These are phyloP conservation scores for Musa troglodytarum DNA, from an alignment of 176 grass and related monocot genomes.

Conservation along the genomic window DNA sequence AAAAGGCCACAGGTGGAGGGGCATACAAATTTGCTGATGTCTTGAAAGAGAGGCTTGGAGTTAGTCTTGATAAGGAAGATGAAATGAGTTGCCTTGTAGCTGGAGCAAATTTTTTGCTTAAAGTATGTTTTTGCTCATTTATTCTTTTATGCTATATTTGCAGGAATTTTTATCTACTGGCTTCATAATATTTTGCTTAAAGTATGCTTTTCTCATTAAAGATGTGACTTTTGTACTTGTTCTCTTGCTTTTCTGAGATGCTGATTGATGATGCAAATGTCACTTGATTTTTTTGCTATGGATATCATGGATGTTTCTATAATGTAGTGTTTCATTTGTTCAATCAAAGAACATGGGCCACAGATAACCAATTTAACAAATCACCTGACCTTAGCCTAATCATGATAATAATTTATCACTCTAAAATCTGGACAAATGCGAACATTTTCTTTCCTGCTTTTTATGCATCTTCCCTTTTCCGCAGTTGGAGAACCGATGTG, in stretches of 20 bases:
- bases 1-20: conserved; percentile 98
- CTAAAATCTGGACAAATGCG: not conserved
- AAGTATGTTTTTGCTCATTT: conserved; percentile 45
- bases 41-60: conserved; percentile 84
- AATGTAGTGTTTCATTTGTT: too few relatives aligned
- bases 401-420: not conserved
- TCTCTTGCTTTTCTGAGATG: not conserved
- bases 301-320: too few relatives aligned
- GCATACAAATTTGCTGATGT: conserved; percentile 87
- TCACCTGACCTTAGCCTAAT: not conserved
- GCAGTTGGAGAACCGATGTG: too few relatives aligned
- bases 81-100: conserved; percentile 97
- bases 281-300: too few relatives aligned
- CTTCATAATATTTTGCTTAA: conserved; percentile 37
- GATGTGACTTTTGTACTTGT: not conserved
- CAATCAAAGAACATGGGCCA: too few relatives aligned
- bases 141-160: not conserved
- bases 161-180: too few relatives aligned
- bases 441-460: not conserved
- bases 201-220: conserved; percentile 22
- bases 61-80: conserved; percentile 99
- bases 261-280: not conserved
- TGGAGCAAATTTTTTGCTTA: conserved; percentile 98
- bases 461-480: not conserved
- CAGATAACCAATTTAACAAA: not conserved